Evolutionary conservation across 2,329 filamentous ascomycete species (phyloP).

Genomic region (Rutstroemia sp.): DNA sequence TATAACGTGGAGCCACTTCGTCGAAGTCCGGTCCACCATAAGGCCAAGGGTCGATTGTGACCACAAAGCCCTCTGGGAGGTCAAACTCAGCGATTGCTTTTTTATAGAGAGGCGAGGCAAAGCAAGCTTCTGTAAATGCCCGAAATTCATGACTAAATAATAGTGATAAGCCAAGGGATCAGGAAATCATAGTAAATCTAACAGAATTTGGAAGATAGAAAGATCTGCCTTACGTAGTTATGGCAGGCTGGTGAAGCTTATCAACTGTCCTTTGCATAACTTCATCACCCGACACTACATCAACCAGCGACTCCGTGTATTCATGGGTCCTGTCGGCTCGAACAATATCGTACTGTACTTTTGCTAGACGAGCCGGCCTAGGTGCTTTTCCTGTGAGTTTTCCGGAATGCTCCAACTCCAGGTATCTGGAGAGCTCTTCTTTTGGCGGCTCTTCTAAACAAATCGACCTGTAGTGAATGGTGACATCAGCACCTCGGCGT

Average conservation of each 20-base stretch:
- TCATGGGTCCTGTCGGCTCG: constrained; percentile 41
- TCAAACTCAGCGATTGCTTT: constrained; percentile 42
- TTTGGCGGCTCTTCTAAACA: constrained; percentile 44
- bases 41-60: constrained; percentile 46
- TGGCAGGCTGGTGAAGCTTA: constrained; percentile 38
- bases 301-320: constrained; percentile 47
- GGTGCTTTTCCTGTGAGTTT: constrained; percentile 29
- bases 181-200: constrained; percentile 7
- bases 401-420: constrained; percentile 39
- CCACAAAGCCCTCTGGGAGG: constrained; percentile 46
- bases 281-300: constrained; percentile 37
- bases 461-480: constrained; percentile 28
- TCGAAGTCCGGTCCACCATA: constrained; percentile 45
- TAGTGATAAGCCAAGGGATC: background rate
- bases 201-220: constrained; percentile 9
- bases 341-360: constrained; percentile 37
- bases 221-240: constrained; percentile 36
- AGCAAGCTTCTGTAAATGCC: constrained; percentile 17
- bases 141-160: constrained; percentile 12
- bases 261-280: constrained; percentile 39
- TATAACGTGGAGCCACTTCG: constrained; percentile 42
- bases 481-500: background rate
- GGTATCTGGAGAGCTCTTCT: constrained; percentile 39
- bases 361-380: constrained; percentile 40
- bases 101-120: constrained; percentile 43